Base-by-base conservation (phyloP, 2,329 filamentous ascomycete genomes). In the Hymenoscyphus scutula region DNA sequence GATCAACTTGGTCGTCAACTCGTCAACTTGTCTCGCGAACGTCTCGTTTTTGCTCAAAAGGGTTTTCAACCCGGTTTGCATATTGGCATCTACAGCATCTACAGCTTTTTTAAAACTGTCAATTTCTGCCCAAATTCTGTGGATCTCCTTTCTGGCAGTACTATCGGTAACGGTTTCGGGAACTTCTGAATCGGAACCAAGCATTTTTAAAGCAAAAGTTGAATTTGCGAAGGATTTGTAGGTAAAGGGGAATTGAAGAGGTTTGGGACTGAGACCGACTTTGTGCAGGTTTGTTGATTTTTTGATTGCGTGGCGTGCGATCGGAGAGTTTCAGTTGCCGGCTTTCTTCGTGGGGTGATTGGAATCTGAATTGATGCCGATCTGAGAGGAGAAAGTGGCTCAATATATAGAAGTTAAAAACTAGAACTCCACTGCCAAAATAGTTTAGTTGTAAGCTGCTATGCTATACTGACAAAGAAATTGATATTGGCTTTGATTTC, bases 311-410 rank as follows among this genome's bases (percentile, higher is more conserved):
- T 32, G 10, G 53, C 8, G 13, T 54, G 19, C 27, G 25, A 8
- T 54, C 25, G 53, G 11, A 54, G 29, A 30, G 13, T 19, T 54
- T 29, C 8, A 13, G 25, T 17, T 17, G n/a, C 13, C 8, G 53
- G 8, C n/a, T 29, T n/a, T 17, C 13, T 10, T 30, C 11, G 27
- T 29, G 5, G 53, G 6, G 15, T n/a, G 53, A 32, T 54, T 54
- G 53, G 13, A 19, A 54, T 54, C 53, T 19, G n/a, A 25, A 30
- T n/a, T 54, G 53, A 54, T 54, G 53, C 53, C n/a, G 27, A 19
- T 54, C 8, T 30, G 53, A 13, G 53, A 30, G 53, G 27, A 5
- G 27, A 11, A 13, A 54, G 19, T 2, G 6, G 27, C 53, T 30
- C 27, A 54, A 54, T 54, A 54, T 54, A 54, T 54, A 54, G 53